Base-by-base conservation (phyloP, 106 monocot species). In the Cymbidium sinense region DNA sequence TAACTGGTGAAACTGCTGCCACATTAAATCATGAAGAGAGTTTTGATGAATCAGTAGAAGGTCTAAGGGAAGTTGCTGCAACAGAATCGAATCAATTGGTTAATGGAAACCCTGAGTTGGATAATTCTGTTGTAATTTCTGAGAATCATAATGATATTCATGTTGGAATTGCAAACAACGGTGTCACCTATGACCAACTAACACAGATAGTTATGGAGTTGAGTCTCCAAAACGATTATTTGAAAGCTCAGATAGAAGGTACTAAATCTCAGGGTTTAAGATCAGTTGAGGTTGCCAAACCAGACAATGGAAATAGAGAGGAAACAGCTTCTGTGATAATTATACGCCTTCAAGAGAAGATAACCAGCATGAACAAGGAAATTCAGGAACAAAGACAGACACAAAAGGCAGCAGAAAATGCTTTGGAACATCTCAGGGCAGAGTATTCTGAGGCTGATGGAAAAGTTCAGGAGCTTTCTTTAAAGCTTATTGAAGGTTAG, bases 381-480 rank as follows among this genome's bases (percentile, higher is more conserved):
- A 82, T 91, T 76, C 74, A 82, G 70, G 87, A 85, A 74, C 91
- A 89, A n/a, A 89, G 58, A 73, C 86, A 93, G 79, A 96, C 93
- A 20, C 96, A 91, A 75, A 91, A 85, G 83, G 93, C 96, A 41
- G 86, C 93, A n/a, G 98, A 94, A 61, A 77, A 79, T 75, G 98
- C 94, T 78, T 58, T 98, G 79, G 87, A 90, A 77, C 91, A 94
- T 90, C 90, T 98, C n/a, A 88, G 90, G 69, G 67, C 78, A n/a
- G 41, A 81, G 44, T 85, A 82, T 50, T 79, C 83, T 19, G 93
- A 91, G 43, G 86, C 91, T 31, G 91, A 96, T 81, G 83, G 80
- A 13, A 91, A 91, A 64, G 86, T 83, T 70, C 85, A 96, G 34
- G 88, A 91, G 62, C 89, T 96, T 54, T 78, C 91, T 41, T 31